Conservation (phyloP, 163 green algal species). For the Trebouxiophyceae sp. region DNA sequence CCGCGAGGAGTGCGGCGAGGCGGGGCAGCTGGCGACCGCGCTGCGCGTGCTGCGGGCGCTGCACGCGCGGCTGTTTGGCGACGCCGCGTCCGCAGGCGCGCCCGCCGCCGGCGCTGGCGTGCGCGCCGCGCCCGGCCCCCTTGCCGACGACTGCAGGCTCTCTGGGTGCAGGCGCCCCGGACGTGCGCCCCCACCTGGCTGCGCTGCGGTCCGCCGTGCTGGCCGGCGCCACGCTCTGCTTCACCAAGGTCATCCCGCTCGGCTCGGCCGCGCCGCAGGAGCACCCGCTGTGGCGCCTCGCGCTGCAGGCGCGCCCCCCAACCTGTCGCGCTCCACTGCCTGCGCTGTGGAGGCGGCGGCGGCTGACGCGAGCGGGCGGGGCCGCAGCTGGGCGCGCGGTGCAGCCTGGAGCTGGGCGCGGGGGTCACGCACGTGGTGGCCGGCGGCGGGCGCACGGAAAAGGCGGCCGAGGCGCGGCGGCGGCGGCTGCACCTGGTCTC, state of each 20-base stretch:
- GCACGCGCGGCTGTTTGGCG: constrained; percentile 10
- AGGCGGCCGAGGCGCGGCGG: constrained; percentile 36
- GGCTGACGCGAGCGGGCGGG: too few species aligned
- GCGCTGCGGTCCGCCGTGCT: constrained; percentile 20
- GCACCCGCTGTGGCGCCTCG: constrained; percentile 50
- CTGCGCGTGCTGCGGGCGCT: constrained; percentile 38
- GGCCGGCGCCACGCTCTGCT: constrained; percentile 35
- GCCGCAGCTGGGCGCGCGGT: constrained; percentile 15
- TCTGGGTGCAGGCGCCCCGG: too few species aligned
- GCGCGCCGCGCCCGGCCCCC: background rate
- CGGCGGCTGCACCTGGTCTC: constrained; percentile 39
- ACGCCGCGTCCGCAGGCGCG: background rate
- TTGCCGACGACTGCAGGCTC: too few species aligned
- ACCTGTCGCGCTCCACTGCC: too few species aligned
- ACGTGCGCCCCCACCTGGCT: constrained; percentile 37
- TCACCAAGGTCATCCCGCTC: constrained; percentile 50
- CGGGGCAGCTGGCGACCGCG: constrained; percentile 36
- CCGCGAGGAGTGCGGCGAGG: constrained; percentile 43
- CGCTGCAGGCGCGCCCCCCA: constrained; percentile 25
- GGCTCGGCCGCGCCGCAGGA: constrained; percentile 21
- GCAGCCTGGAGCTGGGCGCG: constrained; percentile 12
- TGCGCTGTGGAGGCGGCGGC: too few species aligned
- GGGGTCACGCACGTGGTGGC: constrained; percentile 50
- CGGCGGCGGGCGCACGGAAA: constrained; percentile 36
- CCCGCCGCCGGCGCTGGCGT: background rate